Conservation (phyloP, 1,139 yeast species). For the Magnusiomyces magnusii region DNA sequence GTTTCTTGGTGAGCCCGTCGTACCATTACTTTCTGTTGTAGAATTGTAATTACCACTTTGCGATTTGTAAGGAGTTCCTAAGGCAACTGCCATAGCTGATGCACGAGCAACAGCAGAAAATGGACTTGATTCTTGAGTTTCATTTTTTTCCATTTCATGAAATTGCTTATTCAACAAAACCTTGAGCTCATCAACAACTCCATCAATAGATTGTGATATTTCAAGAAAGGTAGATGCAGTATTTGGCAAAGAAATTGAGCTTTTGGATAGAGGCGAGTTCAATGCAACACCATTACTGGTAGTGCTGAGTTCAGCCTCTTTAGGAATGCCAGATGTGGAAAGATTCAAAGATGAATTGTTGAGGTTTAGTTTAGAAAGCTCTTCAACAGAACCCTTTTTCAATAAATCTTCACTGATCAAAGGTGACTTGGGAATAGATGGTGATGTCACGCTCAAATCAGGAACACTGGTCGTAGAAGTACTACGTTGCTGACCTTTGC, state of each 20-base stretch:
- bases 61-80: background rate
- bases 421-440: background rate
- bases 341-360: background rate
- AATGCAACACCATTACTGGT: background rate
- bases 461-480: background rate
- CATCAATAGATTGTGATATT: background rate
- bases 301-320: background rate
- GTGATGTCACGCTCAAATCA: background rate
- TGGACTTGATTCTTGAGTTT: background rate
- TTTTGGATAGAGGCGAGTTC: background rate
- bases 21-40: background rate
- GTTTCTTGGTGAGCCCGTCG: background rate
- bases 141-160: background rate
- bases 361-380: background rate
- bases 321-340: background rate
- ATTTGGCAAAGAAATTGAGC: background rate
- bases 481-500: background rate
- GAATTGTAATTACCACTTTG: background rate
- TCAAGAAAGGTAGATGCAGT: background rate
- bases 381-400: background rate
- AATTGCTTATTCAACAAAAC: background rate
- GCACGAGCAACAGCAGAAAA: slow-evolving; percentile 6
- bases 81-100: slow-evolving; percentile 3
- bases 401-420: background rate
- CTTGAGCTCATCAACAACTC: slow-evolving; percentile 1